Percentiles rank a stretch among this genome's conserved stretches.
These are phyloP conservation scores for Yamadazyma endophytica DNA, from an alignment of 805 yeast species.

Conservation along the genomic window DNA sequence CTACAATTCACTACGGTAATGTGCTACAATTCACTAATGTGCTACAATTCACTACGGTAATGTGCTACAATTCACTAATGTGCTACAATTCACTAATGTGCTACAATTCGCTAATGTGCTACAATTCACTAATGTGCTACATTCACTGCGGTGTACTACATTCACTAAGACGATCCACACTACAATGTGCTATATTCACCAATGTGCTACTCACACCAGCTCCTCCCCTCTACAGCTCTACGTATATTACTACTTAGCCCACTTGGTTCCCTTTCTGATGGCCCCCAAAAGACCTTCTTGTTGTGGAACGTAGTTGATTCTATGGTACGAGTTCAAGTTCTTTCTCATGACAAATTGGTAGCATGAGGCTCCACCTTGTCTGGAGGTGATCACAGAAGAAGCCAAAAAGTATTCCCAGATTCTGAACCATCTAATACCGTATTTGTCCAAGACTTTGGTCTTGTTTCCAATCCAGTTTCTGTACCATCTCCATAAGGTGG, in stretches of 20 bases:
- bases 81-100: too few relatives aligned
- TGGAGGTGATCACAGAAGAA: slow-evolving; percentile 73
- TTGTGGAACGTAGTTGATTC: slow-evolving; percentile 73
- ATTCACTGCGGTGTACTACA: too few relatives aligned
- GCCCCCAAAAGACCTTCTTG: slow-evolving; percentile 73
- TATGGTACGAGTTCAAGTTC: slow-evolving; percentile 79
- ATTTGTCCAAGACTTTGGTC: slow-evolving; percentile 70
- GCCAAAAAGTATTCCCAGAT: slow-evolving; percentile 92
- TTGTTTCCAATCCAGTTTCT: slow-evolving; percentile 86
- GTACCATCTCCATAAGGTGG: slow-evolving; percentile 92
- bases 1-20: too few relatives aligned
- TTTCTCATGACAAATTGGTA: slow-evolving; percentile 88
- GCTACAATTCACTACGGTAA: too few relatives aligned
- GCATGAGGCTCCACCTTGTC: slow-evolving; percentile 93
- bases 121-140: too few relatives aligned
- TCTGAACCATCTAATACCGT: slow-evolving; percentile 86
- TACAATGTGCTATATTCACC: too few relatives aligned
- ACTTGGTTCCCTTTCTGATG: slow-evolving; percentile 48
- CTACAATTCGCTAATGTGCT: too few relatives aligned
- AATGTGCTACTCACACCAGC: too few relatives aligned
- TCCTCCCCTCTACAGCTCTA: too few relatives aligned
- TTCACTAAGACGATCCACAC: too few relatives aligned
- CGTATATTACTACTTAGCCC: slow-evolving; percentile 50
- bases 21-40: too few relatives aligned
- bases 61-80: too few relatives aligned